phyloP scores from a whole-genome alignment of 108 stramenopile genomes.

The Nitzschia putrida region DNA sequence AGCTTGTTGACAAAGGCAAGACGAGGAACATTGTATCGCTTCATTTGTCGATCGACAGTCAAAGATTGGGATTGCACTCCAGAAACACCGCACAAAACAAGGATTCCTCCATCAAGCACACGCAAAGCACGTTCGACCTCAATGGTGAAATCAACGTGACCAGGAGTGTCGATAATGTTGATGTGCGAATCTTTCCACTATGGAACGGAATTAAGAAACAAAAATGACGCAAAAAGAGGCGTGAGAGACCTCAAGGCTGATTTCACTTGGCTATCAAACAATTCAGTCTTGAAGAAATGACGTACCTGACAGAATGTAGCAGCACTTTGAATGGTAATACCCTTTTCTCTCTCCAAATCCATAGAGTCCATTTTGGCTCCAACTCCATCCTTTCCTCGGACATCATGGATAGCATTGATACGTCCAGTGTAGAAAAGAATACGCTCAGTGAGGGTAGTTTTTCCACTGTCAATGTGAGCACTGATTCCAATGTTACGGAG shows the following conservation, averaged over 20 bases:
- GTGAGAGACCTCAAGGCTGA: background rate
- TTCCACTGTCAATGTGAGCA: constrained; percentile 99
- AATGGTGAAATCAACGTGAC: constrained; percentile 88
- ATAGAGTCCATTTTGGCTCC: constrained; percentile 99
- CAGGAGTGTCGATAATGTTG: constrained; percentile 99
- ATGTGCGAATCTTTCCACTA: constrained; percentile 93
- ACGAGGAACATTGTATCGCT: constrained; percentile 97
- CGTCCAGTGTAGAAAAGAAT: constrained; percentile 99
- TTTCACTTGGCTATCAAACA: too few species aligned
- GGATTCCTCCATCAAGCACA: constrained; percentile 97
- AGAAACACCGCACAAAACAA: constrained; percentile 95
- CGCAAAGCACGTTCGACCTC: constrained; percentile 98
- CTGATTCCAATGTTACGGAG: constrained; percentile 98
- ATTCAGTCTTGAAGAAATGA: constrained; percentile 3
- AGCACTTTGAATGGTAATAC: constrained; percentile 98
- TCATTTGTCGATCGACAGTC: constrained; percentile 99
- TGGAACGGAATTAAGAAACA: background rate
- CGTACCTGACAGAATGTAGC: constrained; percentile 92
- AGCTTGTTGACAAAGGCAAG: constrained; percentile 99
- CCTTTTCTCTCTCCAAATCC: constrained; percentile 98
- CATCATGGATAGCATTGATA: constrained; percentile 97
- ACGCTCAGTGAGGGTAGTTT: constrained; percentile 99
- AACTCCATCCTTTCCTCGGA: constrained; percentile 96
- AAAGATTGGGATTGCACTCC: constrained; percentile 98
- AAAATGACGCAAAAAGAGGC: background rate